Percentiles rank a stretch among this genome's conserved stretches.
phyloP scores from a whole-genome alignment of 1,284 basidiomycete species.

The Rhizopogon parksii region DNA sequence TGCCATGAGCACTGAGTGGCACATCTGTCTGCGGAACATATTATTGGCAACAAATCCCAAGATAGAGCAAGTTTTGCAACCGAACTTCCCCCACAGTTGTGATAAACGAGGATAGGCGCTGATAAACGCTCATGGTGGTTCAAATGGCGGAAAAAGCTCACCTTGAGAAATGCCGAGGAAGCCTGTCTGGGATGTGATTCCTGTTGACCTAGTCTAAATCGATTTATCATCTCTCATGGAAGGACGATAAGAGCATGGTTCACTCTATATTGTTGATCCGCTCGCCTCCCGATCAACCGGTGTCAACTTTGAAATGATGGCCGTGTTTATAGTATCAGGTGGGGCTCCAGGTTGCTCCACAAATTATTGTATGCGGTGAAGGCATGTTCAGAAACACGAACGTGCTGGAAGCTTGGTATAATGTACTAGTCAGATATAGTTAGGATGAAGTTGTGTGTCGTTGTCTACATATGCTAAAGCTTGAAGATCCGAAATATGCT shows the following conservation, averaged over 20 bases:
- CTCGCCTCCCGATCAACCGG: neutral
- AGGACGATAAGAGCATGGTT: neutral
- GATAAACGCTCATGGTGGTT: neutral
- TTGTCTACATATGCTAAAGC: neutral
- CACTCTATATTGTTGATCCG: neutral
- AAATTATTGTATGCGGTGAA: too few relatives aligned
- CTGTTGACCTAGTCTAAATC: neutral
- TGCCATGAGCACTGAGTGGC: constrained; percentile 1
- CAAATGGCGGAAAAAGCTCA: constrained; percentile 31
- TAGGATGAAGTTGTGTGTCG: neutral
- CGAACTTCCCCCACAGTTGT: neutral
- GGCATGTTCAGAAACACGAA: neutral
- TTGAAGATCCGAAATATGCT: neutral
- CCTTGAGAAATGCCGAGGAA: neutral
- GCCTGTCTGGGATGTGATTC: neutral
- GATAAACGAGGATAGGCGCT: neutral
- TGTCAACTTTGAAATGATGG: neutral
- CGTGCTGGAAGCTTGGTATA: neutral
- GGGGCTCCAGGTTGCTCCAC: neutral
- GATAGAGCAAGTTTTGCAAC: neutral
- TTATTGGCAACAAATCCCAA: neutral
- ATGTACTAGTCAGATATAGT: constrained; percentile 1
- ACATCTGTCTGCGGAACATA: neutral
- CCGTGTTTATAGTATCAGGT: neutral
- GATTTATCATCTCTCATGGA: neutral